Conservation (phyloP, 352 stramenopile genomes). For the Chrysophaeum taylorii region DNA sequence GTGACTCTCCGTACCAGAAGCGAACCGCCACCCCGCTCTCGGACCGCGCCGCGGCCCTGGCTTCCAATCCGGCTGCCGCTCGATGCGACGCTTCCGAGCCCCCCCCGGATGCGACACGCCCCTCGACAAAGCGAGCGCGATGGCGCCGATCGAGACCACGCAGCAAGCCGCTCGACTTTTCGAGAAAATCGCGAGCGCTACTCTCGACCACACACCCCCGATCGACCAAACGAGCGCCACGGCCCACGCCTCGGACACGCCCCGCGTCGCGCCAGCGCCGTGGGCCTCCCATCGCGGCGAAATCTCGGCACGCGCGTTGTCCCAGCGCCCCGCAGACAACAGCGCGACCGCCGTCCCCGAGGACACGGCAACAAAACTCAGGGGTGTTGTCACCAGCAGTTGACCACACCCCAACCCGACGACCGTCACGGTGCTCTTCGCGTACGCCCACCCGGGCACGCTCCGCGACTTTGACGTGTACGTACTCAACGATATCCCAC, state of each 20-base stretch:
- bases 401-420: neutral
- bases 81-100: neutral
- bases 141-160: neutral
- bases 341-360: neutral
- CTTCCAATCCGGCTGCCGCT: neutral
- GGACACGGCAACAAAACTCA: no score
- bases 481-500: neutral
- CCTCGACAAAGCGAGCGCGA: neutral
- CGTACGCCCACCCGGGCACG: neutral
- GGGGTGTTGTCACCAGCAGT: no score
- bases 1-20: neutral
- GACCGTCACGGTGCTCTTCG: neutral
- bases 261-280: neutral
- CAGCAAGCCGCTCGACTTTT: neutral
- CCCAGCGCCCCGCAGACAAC: neutral
- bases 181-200: neutral
- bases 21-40: neutral
- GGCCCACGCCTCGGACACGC: neutral
- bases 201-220: no score
- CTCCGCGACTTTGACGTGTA: neutral
- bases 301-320: constrained; percentile 9
- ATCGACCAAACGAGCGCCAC: neutral
- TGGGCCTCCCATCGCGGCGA: constrained; percentile 2
- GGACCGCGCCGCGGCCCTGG: neutral
- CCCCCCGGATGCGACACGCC: neutral